phyloP scores from a whole-genome alignment of 78 protist genomes.

The Isochrysis galbana region DNA sequence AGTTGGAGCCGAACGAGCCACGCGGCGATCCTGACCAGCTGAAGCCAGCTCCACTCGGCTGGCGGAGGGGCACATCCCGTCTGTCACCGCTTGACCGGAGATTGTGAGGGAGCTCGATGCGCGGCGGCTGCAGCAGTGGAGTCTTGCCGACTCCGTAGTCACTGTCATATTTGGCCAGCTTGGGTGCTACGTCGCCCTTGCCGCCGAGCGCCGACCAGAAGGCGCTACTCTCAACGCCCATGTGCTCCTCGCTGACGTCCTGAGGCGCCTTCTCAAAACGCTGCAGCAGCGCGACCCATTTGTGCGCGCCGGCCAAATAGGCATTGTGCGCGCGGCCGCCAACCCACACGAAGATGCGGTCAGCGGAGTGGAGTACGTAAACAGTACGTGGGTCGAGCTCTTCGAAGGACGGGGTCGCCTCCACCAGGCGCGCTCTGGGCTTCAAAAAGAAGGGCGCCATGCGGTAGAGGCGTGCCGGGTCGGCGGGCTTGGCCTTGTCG shows the following conservation, averaged over 20 bases:
- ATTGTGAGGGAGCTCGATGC: background rate
- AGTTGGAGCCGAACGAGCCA: no score
- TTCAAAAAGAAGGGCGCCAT: background rate
- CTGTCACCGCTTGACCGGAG: background rate
- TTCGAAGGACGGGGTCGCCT: background rate
- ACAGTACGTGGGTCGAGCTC: background rate
- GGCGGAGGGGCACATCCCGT: background rate
- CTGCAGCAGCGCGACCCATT: background rate
- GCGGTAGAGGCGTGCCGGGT: background rate
- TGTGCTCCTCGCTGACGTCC: no score
- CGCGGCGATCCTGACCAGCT: background rate
- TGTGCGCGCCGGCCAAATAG: background rate
- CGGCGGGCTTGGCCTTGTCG: background rate
- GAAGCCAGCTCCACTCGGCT: background rate
- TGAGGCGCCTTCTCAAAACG: background rate
- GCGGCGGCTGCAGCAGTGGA: background rate
- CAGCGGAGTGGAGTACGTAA: background rate
- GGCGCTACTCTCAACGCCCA: background rate
- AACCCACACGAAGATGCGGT: background rate
- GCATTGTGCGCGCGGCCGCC: background rate
- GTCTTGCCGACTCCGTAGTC: background rate
- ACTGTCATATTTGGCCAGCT: background rate
- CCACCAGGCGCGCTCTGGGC: background rate
- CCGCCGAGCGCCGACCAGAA: background rate
- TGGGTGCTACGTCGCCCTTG: background rate